A percentile compares a stretch with the other conserved stretches of the same genome.
phyloP scores from a whole-genome alignment of 1,284 basidiomycete genomes.

The Wallemia ichthyophaga region DNA sequence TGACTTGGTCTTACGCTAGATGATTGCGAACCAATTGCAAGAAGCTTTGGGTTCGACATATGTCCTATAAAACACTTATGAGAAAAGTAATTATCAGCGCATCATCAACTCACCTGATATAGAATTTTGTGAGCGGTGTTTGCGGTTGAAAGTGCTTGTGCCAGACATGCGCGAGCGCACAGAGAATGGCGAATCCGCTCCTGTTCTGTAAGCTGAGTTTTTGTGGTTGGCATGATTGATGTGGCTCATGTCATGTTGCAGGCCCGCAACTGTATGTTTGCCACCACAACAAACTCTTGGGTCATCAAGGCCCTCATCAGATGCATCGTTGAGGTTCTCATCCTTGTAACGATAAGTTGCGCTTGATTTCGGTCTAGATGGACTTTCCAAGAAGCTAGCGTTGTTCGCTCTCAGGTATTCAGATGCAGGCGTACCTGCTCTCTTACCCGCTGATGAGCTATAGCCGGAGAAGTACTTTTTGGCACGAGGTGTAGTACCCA shows the following conservation, averaged over 20 bases:
- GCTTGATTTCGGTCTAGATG: neutral
- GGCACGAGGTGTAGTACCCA: neutral
- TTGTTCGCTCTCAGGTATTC: conserved; percentile 35
- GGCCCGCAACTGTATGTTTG: neutral
- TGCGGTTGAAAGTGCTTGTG: neutral
- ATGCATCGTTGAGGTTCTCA: neutral
- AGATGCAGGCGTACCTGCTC: conserved; percentile 56
- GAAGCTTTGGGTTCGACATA: neutral
- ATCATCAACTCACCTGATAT: neutral
- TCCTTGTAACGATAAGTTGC: neutral
- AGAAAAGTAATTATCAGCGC: neutral
- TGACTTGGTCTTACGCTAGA: neutral
- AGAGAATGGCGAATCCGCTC: neutral
- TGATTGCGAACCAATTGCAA: neutral
- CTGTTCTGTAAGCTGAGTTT: neutral
- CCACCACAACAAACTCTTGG: neutral
- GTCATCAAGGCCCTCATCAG: neutral
- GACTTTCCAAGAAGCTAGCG: neutral
- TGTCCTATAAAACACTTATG: neutral
- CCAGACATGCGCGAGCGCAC: neutral
- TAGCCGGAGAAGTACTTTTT: conserved; percentile 2
- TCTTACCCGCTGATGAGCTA: conserved; percentile 28
- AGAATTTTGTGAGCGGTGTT: neutral
- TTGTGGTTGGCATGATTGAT: neutral
- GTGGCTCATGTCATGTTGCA: neutral